phyloP scores from a whole-genome alignment of 2,329 filamentous ascomycete species.

The Penicillium rolfsii region DNA sequence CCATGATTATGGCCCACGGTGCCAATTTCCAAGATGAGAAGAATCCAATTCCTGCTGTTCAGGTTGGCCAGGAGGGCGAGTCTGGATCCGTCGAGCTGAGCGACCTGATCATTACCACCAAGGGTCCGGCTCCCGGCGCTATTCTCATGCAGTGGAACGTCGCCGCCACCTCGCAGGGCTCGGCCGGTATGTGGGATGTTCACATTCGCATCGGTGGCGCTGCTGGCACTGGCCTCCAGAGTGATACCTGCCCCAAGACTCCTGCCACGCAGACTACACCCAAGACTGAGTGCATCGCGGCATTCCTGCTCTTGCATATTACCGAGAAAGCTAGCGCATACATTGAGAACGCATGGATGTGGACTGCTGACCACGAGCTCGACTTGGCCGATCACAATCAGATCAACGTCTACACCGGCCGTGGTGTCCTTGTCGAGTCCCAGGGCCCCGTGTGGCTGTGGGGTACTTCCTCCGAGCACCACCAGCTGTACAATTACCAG shows the following conservation, averaged over 20 bases:
- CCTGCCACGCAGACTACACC: constrained; percentile 64
- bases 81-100: constrained; percentile 82
- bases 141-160: constrained; percentile 94
- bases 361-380: constrained; percentile 89
- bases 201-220: constrained; percentile 91
- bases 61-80: constrained; percentile 78
- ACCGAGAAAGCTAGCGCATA: constrained; percentile 67
- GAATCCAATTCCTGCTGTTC: constrained; percentile 82
- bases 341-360: constrained; percentile 88
- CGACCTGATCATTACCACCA: constrained; percentile 83
- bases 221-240: constrained; percentile 80
- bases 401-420: constrained; percentile 80
- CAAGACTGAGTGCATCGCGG: constrained; percentile 70
- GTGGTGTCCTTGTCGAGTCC: constrained; percentile 79
- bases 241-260: constrained; percentile 77
- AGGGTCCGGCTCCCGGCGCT: constrained; percentile 80
- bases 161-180: constrained; percentile 63
- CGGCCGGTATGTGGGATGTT: constrained; percentile 88
- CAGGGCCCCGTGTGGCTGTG: constrained; percentile 81
- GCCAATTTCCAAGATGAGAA: constrained; percentile 70
- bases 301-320: constrained; percentile 66
- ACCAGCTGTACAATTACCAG: constrained; percentile 77
- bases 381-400: constrained; percentile 70
- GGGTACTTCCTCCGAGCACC: constrained; percentile 69
- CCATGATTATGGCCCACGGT: constrained; percentile 82